phyloP scores from a whole-genome alignment of 371 early-diverging fungal genomes.

The Circinella umbellata region DNA sequence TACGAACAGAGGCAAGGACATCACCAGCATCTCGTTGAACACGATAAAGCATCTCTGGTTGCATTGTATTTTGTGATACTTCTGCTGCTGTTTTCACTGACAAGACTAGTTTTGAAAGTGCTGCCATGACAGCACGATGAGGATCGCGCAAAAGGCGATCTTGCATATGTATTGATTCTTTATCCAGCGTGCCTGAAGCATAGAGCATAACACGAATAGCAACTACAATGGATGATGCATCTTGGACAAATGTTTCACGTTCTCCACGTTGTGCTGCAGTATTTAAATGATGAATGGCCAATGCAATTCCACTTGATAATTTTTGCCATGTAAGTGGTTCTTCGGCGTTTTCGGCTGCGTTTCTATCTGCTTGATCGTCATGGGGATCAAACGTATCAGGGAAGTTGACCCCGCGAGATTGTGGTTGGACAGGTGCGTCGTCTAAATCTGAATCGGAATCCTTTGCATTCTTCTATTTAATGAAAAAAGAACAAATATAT shows the following conservation, averaged over 20 bases:
- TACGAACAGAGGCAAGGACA: slow-evolving; percentile 76
- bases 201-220: slow-evolving; percentile 84
- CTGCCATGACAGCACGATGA: slow-evolving; percentile 69
- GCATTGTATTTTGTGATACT: slow-evolving; percentile 73
- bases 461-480: neutral
- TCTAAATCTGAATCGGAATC: slow-evolving; percentile 17
- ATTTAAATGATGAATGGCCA: slow-evolving; percentile 40
- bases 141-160: slow-evolving; percentile 21
- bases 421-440: slow-evolving; percentile 7
- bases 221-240: slow-evolving; percentile 63
- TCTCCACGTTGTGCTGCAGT: slow-evolving; percentile 56
- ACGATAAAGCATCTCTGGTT: slow-evolving; percentile 26
- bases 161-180: slow-evolving; percentile 55
- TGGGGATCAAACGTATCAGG: neutral
- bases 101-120: slow-evolving; percentile 76
- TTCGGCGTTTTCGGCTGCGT: slow-evolving; percentile 11
- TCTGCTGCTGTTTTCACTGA: slow-evolving; percentile 61
- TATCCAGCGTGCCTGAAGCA: slow-evolving; percentile 75
- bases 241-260: slow-evolving; percentile 15
- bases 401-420: slow-evolving; percentile 6
- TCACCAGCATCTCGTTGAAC: slow-evolving; percentile 58
- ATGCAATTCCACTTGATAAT: slow-evolving; percentile 57
- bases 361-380: slow-evolving; percentile 3
- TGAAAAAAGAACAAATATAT: neutral
- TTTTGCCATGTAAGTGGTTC: slow-evolving; percentile 31